These are phyloP conservation scores for Trapa incisa DNA, from an alignment of 345 rosid genomes.

Conservation along the genomic window DNA sequence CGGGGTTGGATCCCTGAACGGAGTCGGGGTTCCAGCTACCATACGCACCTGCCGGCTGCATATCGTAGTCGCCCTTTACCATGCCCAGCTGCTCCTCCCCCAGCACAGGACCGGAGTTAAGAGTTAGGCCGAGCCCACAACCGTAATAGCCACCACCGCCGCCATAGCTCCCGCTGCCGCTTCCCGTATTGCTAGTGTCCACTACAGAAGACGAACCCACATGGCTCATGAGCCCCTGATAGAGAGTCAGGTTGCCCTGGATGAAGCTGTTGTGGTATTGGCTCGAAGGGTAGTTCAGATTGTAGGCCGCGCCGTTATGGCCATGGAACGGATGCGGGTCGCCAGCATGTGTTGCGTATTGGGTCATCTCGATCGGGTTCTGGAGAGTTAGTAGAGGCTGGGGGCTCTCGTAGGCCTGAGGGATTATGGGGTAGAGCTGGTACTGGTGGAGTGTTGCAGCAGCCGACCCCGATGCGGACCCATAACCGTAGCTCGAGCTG, in stretches of 20 bases:
- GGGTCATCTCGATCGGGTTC: slow-evolving; percentile 49
- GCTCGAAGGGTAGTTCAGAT: slow-evolving; percentile 28
- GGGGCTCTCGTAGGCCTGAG: slow-evolving; percentile 40
- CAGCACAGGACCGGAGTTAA: slow-evolving; percentile 30
- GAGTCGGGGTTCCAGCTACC: slow-evolving; percentile 64
- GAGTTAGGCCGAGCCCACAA: slow-evolving; percentile 38
- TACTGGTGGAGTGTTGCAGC: slow-evolving; percentile 12
- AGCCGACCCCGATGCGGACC: slow-evolving; percentile 13
- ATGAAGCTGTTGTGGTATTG: slow-evolving; percentile 59
- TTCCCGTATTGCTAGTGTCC: slow-evolving; percentile 20
- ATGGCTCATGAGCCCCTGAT: slow-evolving; percentile 58
- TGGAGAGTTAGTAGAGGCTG: slow-evolving; percentile 65
- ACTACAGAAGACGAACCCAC: slow-evolving; percentile 24
- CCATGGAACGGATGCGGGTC: slow-evolving; percentile 42
- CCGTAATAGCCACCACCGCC: slow-evolving; percentile 34
- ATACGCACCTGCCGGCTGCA: slow-evolving; percentile 47
- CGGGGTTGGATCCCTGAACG: slow-evolving; percentile 61
- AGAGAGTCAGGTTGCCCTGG: slow-evolving; percentile 53
- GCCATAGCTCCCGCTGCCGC: slow-evolving; percentile 29
- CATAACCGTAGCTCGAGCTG: slow-evolving; percentile 54
- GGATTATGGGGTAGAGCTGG: slow-evolving; percentile 55
- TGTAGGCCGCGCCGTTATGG: slow-evolving; percentile 17
- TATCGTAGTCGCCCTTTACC: slow-evolving; percentile 85
- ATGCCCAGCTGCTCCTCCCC: slow-evolving; percentile 44
- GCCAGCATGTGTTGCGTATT: slow-evolving; percentile 34